Evolutionary conservation across 129 eudicot genomes (phyloP), one percentile per base, ranked within the genome.

Genomic region (carrot (Daucus carota)): DNA sequence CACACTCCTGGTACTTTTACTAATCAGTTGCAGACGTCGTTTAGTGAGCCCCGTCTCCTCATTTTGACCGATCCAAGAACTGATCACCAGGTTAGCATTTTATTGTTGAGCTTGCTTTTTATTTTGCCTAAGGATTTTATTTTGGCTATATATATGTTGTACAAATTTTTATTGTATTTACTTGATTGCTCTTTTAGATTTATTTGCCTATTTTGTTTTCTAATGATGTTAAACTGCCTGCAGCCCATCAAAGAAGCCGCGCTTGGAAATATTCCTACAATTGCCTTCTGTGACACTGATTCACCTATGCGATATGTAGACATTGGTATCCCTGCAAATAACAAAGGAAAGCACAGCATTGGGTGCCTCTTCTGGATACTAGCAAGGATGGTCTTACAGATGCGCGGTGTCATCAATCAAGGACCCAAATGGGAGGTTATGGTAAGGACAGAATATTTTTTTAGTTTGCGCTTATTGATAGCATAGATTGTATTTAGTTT

Each of bases 1-100:
- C 97, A 92, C 87, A 92, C 97, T 50, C 97, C 97, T 28, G 97
- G 92, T 80, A 92, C 97, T 15, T 92, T 92, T 80, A 92, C 97
- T 46, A 92, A 92, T 73, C 97, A 92, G 83, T 87, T 92, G 70
- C 97, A 92, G 82, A 92, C 97, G 5, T 86, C 97, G 3, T 91
- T 88, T 85, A 85, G 92, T 6, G 94, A 91, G 83, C 94, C 97
- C 14, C 94, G 92, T n/a, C 97, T 89, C 28, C 86, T 92, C 29
- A 89, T 92, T 80, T 85, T 92, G 75, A 92, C 97, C 63, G 97
- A 89, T 77, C 97, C 97, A 75, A 75, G 97, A 28, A 89, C 97
- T 17, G 97, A 92, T 57, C 96, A 92, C 67, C 96, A 92, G 90
- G 97, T 89, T 36, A 7, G 67, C 52, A 18, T 26, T 15, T 47